Base-by-base conservation (phyloP, 2,329 filamentous ascomycete species). In the Pseudocercospora crystallina region DNA sequence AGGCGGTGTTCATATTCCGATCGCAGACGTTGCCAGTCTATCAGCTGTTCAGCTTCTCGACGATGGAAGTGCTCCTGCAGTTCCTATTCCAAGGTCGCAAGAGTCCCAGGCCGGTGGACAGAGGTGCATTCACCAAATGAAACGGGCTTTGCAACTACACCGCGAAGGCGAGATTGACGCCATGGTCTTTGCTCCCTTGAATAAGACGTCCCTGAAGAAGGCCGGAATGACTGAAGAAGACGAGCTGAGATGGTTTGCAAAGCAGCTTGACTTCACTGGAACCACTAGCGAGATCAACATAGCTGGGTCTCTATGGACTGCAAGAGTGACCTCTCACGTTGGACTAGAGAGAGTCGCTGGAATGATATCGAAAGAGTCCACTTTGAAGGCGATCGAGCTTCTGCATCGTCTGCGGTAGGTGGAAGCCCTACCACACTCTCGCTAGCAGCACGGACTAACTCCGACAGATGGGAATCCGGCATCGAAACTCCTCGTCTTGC, bases 281-380 rank as follows among this genome's bases (percentile, higher is more conserved):
- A 49, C 43, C 5, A 56, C 53, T 2, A 56, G 53, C 30, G 53
- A 56, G 42, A 56, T 56, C 49, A 56, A 56, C 30, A 56, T 56
- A 10, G 46, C 50, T 11, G 49, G 49, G 1, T 33, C 45, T 8
- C 41, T 56, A 8, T 56, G 53, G 49, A 56, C 53, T 13, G 52
- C 43, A 2, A 50, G 53, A 44, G 53, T 56, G 5, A 56, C 53
- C 7, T 52, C 47, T 12, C 53, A 56, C 14, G 41, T 53, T 26
- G 36, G 39, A 13, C 20, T 56, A 10, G 43, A 45, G 38, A 34
- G 44, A 5, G 53, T 56, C 3, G 49, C 53, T 32, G 41, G 17
- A n/a, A 36, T 42, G 15, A 43, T 56, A 5, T 46, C 42, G 7
- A 38, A 56, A 32, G 26, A 42, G 5, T 45, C 41, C 3, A 47